Conservation (phyloP, 1,284 basidiomycete genomes). For the Phlebopus sp. region DNA sequence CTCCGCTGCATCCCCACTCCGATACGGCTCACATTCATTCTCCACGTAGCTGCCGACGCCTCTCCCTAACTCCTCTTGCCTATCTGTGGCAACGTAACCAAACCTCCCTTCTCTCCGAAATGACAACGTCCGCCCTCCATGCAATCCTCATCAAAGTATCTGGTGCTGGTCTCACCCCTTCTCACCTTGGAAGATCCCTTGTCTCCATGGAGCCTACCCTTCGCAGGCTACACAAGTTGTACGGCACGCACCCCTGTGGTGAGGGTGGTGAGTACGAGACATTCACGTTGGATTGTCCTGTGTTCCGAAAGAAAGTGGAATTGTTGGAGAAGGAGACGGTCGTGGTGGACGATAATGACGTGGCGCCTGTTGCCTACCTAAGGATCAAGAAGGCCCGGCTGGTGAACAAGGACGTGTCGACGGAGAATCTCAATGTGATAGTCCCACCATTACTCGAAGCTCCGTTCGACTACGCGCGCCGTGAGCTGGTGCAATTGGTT, state of each 20-base stretch:
- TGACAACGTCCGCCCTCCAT: conserved; percentile 79
- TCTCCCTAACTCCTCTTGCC: conserved; percentile 77
- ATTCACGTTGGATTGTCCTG: conserved; percentile 84
- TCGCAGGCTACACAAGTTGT: conserved; percentile 73
- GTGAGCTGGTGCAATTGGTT: conserved; percentile 14
- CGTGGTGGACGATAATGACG: conserved; percentile 70
- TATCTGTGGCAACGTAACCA: conserved; percentile 97
- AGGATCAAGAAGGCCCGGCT: conserved; percentile 63
- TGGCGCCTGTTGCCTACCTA: conserved; percentile 87
- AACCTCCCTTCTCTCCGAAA: conserved; percentile 78
- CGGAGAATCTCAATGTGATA: conserved; percentile 14
- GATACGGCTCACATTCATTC: conserved; percentile 9
- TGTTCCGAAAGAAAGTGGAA: conserved; percentile 79
- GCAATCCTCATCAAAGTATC: conserved; percentile 95
- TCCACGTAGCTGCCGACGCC: conserved; percentile 66
- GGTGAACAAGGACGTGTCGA: conserved; percentile 14
- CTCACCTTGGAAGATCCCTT: conserved; percentile 81
- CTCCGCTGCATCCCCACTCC: neutral
- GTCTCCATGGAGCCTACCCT: conserved; percentile 76
- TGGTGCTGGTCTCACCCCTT: conserved; percentile 81
- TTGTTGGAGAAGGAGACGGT: conserved; percentile 73
- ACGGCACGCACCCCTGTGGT: conserved; percentile 93
- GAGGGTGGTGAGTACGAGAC: conserved; percentile 99
- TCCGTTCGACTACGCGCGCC: conserved; percentile 27
- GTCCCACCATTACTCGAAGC: conserved; percentile 56